Base-by-base conservation (phyloP, 805 yeast genomes). In the Sugiyamaella americana region DNA sequence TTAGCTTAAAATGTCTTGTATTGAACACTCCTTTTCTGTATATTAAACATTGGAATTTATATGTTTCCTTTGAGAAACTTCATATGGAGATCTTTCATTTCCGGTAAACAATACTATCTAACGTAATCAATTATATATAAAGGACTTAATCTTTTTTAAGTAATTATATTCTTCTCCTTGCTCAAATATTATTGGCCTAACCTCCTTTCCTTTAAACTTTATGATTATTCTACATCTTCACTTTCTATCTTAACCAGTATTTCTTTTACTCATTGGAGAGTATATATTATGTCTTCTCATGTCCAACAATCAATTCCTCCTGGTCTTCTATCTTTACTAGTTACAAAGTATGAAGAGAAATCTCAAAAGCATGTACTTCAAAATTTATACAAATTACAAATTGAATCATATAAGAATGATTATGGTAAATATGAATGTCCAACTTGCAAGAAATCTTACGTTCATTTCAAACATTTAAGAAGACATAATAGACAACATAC, bases 401-500 rank as follows among this genome's bases (percentile, higher is more conserved):
- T 26, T 26, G 32, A 26, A 26, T 35, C 38, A 4, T 42, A 18
- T 32, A 43, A 30, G 41, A 43, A 46, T 30, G 38, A 21, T 37
- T 44, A 43, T 37, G 52, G 56, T 34, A 39, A 52, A 40, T 53
- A 26, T 21, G 46, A 42, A 24, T 47, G 54, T 37, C 40, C 43
- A 11, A 51, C 42, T 20, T 60, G 64, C 37, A 38, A 49, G 18
- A 53, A 56, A 22, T 42, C 59, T 10, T 61, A 60, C 43, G 52
- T 52, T 11, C 59, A 59, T 41, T 79, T 86, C 8, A 93, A 85
- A 59, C 94, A 86, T 64, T 70, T 85, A 55, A 89, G 89, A 8
- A 71, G 95, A 49, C 95, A 85, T 64, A 78, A 82, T 43, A 67
- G 91, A 41, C 82, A 83, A 55, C 94, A 86, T 63, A 86, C 94